Percentiles rank a stretch among this genome's conserved stretches.
Evolutionary conservation across 1,139 yeast genomes (phyloP).

Genomic region (Sugiyamaella sp.): DNA sequence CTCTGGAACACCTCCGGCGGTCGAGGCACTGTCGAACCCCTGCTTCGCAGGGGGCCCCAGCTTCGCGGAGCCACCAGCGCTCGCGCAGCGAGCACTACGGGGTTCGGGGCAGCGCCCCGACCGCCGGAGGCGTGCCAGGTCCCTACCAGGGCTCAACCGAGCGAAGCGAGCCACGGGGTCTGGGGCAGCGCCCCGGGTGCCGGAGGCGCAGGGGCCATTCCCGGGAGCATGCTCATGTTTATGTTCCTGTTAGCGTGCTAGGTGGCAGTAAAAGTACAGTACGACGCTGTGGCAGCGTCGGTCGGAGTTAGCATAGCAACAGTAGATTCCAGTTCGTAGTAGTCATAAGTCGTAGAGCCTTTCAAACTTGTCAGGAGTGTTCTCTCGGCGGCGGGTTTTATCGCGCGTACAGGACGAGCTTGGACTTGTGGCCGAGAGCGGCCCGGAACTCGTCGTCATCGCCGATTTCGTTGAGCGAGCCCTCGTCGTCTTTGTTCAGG

Average conservation of each 20-base stretch:
- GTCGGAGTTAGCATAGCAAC: background rate
- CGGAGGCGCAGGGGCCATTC: background rate
- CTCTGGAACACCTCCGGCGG: no score
- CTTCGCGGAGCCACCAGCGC: no score
- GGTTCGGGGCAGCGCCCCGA: no score
- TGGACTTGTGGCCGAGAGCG: slow-evolving; percentile 40
- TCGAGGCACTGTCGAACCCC: no score
- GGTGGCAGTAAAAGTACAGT: background rate
- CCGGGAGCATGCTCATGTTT: background rate
- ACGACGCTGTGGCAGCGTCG: background rate
- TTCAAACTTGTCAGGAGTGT: background rate
- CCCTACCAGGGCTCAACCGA: no score
- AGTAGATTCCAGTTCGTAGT: background rate
- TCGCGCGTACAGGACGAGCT: slow-evolving; percentile 43
- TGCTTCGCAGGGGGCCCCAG: no score
- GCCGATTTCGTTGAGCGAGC: slow-evolving; percentile 37
- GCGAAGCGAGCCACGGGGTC: no score
- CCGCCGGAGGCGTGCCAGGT: no score
- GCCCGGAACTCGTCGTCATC: slow-evolving; percentile 39
- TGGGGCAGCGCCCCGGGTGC: background rate
- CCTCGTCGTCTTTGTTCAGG: slow-evolving; percentile 35
- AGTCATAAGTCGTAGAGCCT: slow-evolving; percentile 1
- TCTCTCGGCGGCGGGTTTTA: background rate
- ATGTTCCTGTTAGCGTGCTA: background rate
- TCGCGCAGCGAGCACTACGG: no score